Conservation (phyloP, 768 basidiomycete species). For the Tylopilus subfusipes region DNA sequence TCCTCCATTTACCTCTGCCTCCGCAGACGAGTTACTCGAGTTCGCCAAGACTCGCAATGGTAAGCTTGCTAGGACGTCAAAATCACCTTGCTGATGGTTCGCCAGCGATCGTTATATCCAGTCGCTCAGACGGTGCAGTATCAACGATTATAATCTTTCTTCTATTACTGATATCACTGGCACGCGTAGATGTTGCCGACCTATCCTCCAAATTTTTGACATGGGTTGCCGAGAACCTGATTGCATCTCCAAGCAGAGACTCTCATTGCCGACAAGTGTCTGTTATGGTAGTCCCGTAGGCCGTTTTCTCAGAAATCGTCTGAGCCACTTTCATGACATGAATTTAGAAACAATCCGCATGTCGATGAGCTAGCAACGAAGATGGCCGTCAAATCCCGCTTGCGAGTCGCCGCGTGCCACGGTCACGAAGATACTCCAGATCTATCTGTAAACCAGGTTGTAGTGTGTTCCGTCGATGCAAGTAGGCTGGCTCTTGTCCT, state of each 20-base stretch:
- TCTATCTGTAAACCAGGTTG: slow-evolving; percentile 30
- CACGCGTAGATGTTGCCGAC: slow-evolving; percentile 14
- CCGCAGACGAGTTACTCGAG: slow-evolving; percentile 16
- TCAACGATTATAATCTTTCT: neutral
- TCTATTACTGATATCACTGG: neutral
- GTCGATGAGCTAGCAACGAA: slow-evolving; percentile 15
- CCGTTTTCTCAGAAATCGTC: neutral
- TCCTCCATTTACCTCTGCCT: neutral
- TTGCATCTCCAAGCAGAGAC: neutral
- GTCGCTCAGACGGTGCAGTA: slow-evolving; percentile 17
- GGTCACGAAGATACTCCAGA: slow-evolving; percentile 13
- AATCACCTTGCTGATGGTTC: neutral
- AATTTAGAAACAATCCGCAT: slow-evolving; percentile 8
- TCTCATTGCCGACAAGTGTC: slow-evolving; percentile 11
- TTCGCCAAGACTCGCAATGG: slow-evolving; percentile 20
- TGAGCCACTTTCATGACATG: neutral
- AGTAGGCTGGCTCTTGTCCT: slow-evolving; percentile 17
- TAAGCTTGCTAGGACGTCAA: slow-evolving; percentile 3
- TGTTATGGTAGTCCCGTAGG: slow-evolving; percentile 21
- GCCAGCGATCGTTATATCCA: slow-evolving; percentile 20
- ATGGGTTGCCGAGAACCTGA: slow-evolving; percentile 11
- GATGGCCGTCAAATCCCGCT: slow-evolving; percentile 13
- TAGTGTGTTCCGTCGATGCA: slow-evolving; percentile 42
- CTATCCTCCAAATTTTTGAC: slow-evolving; percentile 18
- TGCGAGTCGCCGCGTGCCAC: slow-evolving; percentile 17